Percentiles rank a stretch among this genome's conserved stretches.
phyloP scores from a whole-genome alignment of 495 filamentous ascomycete species.

The Clavariopsis aquatica region DNA sequence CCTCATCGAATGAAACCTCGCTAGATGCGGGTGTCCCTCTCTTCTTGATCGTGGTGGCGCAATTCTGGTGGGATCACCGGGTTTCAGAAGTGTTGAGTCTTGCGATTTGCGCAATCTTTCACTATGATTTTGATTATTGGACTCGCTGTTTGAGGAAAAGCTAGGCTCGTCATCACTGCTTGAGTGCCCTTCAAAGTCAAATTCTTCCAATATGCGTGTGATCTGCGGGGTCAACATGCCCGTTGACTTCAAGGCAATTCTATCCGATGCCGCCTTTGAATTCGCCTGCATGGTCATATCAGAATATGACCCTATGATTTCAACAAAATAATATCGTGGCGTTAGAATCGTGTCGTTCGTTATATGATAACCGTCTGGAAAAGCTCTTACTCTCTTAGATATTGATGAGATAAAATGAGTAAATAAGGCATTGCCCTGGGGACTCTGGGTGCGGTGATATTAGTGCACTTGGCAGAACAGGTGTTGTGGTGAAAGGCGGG shows the following conservation, averaged over 20 bases:
- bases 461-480: not conserved
- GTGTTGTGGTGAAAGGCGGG: not conserved
- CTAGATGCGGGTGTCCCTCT: conserved; percentile 24
- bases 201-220: conserved; percentile 18
- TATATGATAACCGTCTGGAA: not conserved
- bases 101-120: not conserved
- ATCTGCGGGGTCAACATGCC: conserved; percentile 25
- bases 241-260: not conserved
- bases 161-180: conserved; percentile 2
- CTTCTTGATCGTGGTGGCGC: not conserved
- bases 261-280: conserved; percentile 16
- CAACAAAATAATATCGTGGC: not conserved
- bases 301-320: conserved; percentile 31
- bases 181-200: conserved; percentile 9
- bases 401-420: not conserved
- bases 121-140: not conserved
- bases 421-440: too few species aligned
- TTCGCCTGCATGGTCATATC: conserved; percentile 16
- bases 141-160: conserved; percentile 2
- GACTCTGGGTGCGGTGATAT: too few species aligned
- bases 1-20: conserved; percentile 25
- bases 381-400: conserved; percentile 6
- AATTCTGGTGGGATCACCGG: not conserved
- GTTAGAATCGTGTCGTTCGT: not conserved
- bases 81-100: not conserved